Percentiles rank a stretch among this genome's conserved stretches.
Evolutionary conservation across 352 stramenopile genomes (phyloP).

Genomic region (Pythium myriotylum): DNA sequence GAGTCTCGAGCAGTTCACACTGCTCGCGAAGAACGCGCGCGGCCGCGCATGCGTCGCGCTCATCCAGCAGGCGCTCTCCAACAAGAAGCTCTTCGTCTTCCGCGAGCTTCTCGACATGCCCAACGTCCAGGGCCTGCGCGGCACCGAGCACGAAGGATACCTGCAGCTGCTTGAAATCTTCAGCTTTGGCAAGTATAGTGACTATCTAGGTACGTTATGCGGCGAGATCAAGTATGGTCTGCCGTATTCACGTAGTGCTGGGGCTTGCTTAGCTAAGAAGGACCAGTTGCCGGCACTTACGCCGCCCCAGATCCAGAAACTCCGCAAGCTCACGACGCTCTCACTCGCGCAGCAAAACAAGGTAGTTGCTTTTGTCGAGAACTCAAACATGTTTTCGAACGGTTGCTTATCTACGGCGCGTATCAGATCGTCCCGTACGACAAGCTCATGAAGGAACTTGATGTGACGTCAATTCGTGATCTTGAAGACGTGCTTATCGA

Average conservation of each 20-base stretch:
- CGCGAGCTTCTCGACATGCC: constrained; percentile 91
- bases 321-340: constrained; percentile 89
- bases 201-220: constrained; percentile 72
- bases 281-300: constrained; percentile 68
- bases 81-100: constrained; percentile 94
- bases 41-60: constrained; percentile 90
- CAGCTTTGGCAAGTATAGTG: constrained; percentile 85
- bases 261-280: constrained; percentile 44
- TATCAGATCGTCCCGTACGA: constrained; percentile 81
- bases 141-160: constrained; percentile 77
- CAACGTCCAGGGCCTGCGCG: constrained; percentile 84
- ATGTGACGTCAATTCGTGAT: constrained; percentile 79
- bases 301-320: constrained; percentile 75
- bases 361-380: constrained; percentile 30
- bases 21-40: constrained; percentile 90
- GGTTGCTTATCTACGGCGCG: no score
- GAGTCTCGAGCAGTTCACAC: constrained; percentile 92
- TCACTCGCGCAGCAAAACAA: constrained; percentile 85
- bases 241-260: background rate
- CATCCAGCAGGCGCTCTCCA: constrained; percentile 92
- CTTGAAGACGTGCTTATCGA: constrained; percentile 94
- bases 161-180: constrained; percentile 89
- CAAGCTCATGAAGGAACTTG: constrained; percentile 75
- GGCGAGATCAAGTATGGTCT: background rate
- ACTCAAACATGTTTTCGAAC: no score